Evolutionary conservation across 2,329 filamentous ascomycete species (phyloP), one percentile per base, ranked within the genome.

Genomic region (Diaporthe batatas): DNA sequence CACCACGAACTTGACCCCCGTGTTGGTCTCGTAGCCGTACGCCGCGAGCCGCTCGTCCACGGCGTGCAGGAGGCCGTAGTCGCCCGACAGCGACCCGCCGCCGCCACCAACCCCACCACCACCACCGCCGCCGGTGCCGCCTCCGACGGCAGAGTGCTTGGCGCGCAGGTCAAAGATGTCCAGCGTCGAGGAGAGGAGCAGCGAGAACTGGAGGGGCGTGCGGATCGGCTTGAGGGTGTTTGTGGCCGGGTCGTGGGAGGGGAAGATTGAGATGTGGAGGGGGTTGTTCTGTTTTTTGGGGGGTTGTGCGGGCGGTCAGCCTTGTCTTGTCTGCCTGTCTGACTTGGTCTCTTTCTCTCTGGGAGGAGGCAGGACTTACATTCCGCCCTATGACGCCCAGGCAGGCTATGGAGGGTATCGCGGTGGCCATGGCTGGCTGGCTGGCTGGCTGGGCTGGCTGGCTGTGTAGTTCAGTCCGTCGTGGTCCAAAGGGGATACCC

Each of bases 1-100:
- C 75, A 95, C 92, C 44, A 98, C 91, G 79, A 99, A 91, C 81
- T 96, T 95, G 75, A 98, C 91, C 53, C 95, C 95, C 34, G 96
- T 98, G 83, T 98, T 98, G 72, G 96, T 98, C 83, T 98, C 90
- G 91, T 94, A 98, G 78, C 96, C 96, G 85, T 98, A 99, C 77
- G 95, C 93, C 47, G 95, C 95, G 59, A 98, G 88, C 34, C 95
- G 90, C 84, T 99, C 96, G 84, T 98, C 96, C 73, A 98, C 88
- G 73, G 95, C 95, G 84, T 98, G 96, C 67, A 99, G 88, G 16
- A 98, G 89, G 39, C 96, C 96, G 76, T 96, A 92, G 81, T 98
- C 96, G 77, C 96, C 95, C 67, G 94, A 93, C 55, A 90, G 83
- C 11, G 86, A 85, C 25, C 81, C 78, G 49, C 47, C 68, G 0